phyloP scores from a whole-genome alignment of 371 early-diverging fungal genomes.

The Mucor piriformis region DNA sequence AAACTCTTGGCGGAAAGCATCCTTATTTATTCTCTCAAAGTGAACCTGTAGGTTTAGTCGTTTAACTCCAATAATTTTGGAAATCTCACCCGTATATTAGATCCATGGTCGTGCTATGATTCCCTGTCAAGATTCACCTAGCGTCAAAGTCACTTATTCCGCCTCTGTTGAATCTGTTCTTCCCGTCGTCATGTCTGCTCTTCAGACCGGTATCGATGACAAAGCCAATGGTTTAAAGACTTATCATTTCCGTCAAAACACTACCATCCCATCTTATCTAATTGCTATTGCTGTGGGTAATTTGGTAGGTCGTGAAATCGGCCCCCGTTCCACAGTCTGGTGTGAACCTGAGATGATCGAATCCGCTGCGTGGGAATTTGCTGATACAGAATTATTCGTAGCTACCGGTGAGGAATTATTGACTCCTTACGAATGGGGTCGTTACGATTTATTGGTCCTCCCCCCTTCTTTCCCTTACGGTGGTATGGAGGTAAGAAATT shows the following conservation, averaged over 20 bases:
- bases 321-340: constrained; percentile 93
- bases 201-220: constrained; percentile 37
- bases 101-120: constrained; percentile 93
- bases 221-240: constrained; percentile 40
- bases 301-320: constrained; percentile 76
- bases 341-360: constrained; percentile 92
- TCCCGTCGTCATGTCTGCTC: constrained; percentile 35
- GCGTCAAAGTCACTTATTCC: constrained; percentile 86
- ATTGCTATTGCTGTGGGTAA: constrained; percentile 94
- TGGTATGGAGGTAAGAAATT: constrained; percentile 85
- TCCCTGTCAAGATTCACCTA: constrained; percentile 96
- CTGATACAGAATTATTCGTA: constrained; percentile 85
- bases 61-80: no score
- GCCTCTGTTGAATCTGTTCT: constrained; percentile 74
- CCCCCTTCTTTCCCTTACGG: constrained; percentile 89
- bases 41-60: constrained; percentile 72
- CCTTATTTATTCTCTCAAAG: constrained; percentile 97
- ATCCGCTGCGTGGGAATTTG: constrained; percentile 92
- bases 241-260: constrained; percentile 75
- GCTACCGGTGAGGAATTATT: constrained; percentile 81
- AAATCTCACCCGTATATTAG: no score
- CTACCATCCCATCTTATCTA: constrained; percentile 86
- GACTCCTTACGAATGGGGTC: constrained; percentile 96
- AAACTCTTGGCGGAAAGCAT: constrained; percentile 91
- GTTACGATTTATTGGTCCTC: constrained; percentile 90